phyloP scores from a whole-genome alignment of 2,329 filamentous ascomycete genomes.

The Xylariaceae sp. region DNA sequence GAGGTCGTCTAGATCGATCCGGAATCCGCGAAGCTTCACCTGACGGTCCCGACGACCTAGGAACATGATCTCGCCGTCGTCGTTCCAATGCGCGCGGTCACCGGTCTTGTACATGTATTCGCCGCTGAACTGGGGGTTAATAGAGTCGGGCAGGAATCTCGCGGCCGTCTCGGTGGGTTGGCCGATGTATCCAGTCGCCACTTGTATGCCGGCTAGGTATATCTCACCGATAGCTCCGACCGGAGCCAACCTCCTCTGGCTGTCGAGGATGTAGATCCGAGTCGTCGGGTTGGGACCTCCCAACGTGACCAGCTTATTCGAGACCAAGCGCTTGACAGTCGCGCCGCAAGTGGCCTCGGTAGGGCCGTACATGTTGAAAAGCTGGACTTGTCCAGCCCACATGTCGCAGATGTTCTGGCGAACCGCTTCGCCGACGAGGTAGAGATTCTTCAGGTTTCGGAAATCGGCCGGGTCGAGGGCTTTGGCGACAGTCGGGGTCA shows the following conservation, averaged over 20 bases:
- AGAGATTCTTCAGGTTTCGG: conserved; percentile 29
- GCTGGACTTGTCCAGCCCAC: conserved; percentile 1
- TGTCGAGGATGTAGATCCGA: conserved; percentile 38
- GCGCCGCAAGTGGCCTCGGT: conserved; percentile 37
- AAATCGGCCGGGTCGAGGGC: conserved; percentile 31
- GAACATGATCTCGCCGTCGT: neutral
- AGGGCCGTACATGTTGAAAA: conserved; percentile 42
- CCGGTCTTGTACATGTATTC: conserved; percentile 9
- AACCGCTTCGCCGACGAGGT: conserved; percentile 28
- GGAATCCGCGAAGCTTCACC: conserved; percentile 6
- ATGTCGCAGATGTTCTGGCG: conserved; percentile 33
- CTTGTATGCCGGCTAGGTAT: conserved; percentile 39
- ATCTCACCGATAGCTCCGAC: conserved; percentile 38
- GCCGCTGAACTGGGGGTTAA: neutral
- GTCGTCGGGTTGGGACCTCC: conserved; percentile 34
- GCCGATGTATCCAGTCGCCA: conserved; percentile 37
- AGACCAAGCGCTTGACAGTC: conserved; percentile 30
- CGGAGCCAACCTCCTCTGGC: conserved; percentile 24
- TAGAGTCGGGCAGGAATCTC: neutral
- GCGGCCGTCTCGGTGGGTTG: conserved; percentile 11
- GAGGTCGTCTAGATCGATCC: conserved; percentile 5
- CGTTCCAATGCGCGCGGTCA: neutral
- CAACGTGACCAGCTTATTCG: conserved; percentile 31
- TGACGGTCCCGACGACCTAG: conserved; percentile 2
- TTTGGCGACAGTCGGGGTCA: conserved; percentile 37